phyloP scores from a whole-genome alignment of 352 stramenopile species.

The Globisporangium okanoganense region DNA sequence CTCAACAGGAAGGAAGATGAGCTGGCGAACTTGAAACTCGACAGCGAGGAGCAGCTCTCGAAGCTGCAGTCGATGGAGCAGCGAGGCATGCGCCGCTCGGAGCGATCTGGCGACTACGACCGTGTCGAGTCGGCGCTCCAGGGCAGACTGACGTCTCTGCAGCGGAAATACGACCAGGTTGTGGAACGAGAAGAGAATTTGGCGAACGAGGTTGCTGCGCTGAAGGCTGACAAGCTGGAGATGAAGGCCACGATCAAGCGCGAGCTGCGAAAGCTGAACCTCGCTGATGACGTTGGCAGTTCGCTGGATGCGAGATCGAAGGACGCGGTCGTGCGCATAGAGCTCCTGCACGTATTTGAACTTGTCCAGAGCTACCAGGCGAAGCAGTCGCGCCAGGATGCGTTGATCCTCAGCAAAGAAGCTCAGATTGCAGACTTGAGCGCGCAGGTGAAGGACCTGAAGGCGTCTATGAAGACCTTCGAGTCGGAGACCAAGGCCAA shows the following conservation, averaged over 20 bases:
- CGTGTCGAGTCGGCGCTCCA: constrained; percentile 13
- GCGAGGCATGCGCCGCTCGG: constrained; percentile 5
- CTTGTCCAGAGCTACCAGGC: constrained; percentile 41
- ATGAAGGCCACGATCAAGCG: constrained; percentile 30
- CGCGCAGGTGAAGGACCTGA: constrained; percentile 20
- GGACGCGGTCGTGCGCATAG: constrained; percentile 22
- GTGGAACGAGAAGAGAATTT: constrained; percentile 30
- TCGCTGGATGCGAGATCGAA: constrained; percentile 6
- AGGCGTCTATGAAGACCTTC: constrained; percentile 10
- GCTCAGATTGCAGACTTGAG: constrained; percentile 39
- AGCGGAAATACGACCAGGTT: constrained; percentile 29
- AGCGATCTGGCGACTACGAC: constrained; percentile 17
- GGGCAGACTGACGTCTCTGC: constrained; percentile 17
- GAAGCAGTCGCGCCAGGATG: constrained; percentile 37
- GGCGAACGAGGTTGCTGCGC: constrained; percentile 25
- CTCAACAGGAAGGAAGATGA: constrained; percentile 18
- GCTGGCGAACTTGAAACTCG: constrained; percentile 20
- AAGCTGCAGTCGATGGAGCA: constrained; percentile 28
- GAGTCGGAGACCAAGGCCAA: constrained; percentile 8
- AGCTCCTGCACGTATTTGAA: constrained; percentile 30
- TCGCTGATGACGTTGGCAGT: constrained; percentile 20
- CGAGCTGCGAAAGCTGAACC: constrained; percentile 43
- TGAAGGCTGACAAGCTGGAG: constrained; percentile 34
- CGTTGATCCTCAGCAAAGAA: constrained; percentile 42
- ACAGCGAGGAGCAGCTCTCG: constrained; percentile 24